Evolutionary conservation across 2,329 filamentous ascomycete genomes (phyloP), one percentile per base, ranked within the genome.

Genomic region (Claviceps maximensis): DNA sequence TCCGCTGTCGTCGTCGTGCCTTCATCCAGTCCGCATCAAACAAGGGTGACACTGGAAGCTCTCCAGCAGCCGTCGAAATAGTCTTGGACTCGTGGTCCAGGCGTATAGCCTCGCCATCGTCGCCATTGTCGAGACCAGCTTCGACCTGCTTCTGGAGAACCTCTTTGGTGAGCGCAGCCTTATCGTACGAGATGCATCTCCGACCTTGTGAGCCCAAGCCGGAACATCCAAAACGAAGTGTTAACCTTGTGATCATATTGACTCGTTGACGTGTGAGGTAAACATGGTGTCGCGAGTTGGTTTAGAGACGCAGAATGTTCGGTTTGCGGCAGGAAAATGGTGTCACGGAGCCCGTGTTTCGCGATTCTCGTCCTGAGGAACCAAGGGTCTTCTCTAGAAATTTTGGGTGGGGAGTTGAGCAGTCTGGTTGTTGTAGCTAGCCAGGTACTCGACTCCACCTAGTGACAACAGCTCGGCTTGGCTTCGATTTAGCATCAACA

Each of bases 21-120:
- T 72, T 65, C 57, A 74, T 71, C 66, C 74, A 80, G 2, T 59
- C 58, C 4, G 74, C 69, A 67, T 81, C 70, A 63, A 80, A 74
- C 13, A 82, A 51, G 1, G 78, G 78, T 2, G 78, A 81, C 9
- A 78, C 63, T 0, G 78, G 78, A 1, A 82, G 63, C 1, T 66
- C 56, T 8, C 77, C 76, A 0, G 64, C 65, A 0, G 68, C 64
- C 0, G 77, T 79, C 13, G 58, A 57, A 50, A 81, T 63, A 1
- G 69, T 74, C 57, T 76, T 76, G 1, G 59, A 61, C 2, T 66
- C 58, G 0, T 61, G 21, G 42, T 78, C 60, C 46, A 79, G 58
- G 47, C 61, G 61, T 31, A 71, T 58, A 1, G 56, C 56, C 15
- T 61, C 58, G 51, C 61, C 62, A 17, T 67, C 57, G 6, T 58